These are phyloP conservation scores for Taxawa tesnikishii DNA, from an alignment of 2,329 filamentous ascomycete genomes.

Conservation along the genomic window DNA sequence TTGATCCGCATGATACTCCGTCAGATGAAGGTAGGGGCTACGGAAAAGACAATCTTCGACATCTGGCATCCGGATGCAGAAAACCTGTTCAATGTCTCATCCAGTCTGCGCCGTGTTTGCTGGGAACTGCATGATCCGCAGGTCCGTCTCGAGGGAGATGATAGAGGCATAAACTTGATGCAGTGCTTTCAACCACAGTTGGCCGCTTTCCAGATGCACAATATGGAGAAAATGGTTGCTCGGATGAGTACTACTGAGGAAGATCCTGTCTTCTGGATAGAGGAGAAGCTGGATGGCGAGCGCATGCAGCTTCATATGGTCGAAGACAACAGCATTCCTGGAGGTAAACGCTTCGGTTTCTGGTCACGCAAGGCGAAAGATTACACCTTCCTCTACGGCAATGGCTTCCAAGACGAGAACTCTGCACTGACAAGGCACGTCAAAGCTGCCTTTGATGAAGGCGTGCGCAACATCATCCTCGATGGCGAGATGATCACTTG, in stretches of 20 bases:
- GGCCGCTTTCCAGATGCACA: constrained; percentile 78
- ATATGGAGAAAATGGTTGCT: constrained; percentile 67
- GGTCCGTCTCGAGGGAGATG: constrained; percentile 60
- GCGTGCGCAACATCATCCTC: constrained; percentile 76
- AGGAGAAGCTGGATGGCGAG: constrained; percentile 95
- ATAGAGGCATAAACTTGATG: constrained; percentile 69
- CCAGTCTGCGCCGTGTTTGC: constrained; percentile 78
- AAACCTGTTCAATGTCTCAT: constrained; percentile 70
- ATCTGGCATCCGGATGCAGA: constrained; percentile 43
- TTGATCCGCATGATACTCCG: constrained; percentile 84
- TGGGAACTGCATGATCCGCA: constrained; percentile 78
- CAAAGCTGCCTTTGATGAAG: constrained; percentile 60
- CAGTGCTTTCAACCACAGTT: constrained; percentile 94
- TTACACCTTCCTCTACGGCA: constrained; percentile 88
- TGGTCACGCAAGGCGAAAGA: constrained; percentile 96
- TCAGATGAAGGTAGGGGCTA: constrained; percentile 63
- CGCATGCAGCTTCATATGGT: constrained; percentile 93
- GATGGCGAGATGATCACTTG: constrained; percentile 99
- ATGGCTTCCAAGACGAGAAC: constrained; percentile 58
- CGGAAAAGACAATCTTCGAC: constrained; percentile 78
- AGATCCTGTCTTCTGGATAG: constrained; percentile 81
- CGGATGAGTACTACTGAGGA: constrained; percentile 54
- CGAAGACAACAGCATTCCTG: constrained; percentile 52
- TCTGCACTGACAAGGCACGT: constrained; percentile 73
- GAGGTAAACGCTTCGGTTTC: constrained; percentile 66